Conservation (phyloP, 805 yeast species). For the Candida nanaspora region DNA sequence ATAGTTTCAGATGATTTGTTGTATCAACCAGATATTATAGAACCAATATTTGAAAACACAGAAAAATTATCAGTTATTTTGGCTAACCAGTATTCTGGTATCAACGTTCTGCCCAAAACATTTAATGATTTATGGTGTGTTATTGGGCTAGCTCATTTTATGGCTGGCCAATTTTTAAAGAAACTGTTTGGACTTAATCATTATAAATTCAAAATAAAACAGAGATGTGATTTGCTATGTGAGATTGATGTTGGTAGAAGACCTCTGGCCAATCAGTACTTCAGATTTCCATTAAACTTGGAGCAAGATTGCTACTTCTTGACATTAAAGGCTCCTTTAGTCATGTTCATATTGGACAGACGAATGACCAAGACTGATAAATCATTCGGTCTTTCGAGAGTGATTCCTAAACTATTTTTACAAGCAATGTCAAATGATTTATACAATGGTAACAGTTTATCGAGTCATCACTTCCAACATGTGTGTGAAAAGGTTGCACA, state of each 20-base stretch:
- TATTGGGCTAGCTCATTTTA: conserved; percentile 74
- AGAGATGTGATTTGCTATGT: conserved; percentile 58
- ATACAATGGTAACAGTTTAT: conserved; percentile 62
- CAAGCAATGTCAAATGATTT: conserved; percentile 96
- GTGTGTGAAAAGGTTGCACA: conserved; percentile 95
- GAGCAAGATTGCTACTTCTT: conserved; percentile 62
- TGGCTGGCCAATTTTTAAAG: conserved; percentile 67
- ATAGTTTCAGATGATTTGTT: conserved; percentile 53
- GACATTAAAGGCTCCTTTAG: conserved; percentile 76
- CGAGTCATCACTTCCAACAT: conserved; percentile 80
- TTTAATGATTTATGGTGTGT: conserved; percentile 86
- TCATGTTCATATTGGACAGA: conserved; percentile 74
- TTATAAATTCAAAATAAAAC: conserved; percentile 62
- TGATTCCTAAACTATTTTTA: conserved; percentile 80
- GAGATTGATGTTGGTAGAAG: conserved; percentile 70
- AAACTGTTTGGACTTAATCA: conserved; percentile 80
- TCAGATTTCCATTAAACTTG: conserved; percentile 52
- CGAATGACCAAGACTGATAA: conserved; percentile 96
- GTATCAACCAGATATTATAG: conserved; percentile 69
- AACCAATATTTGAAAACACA: conserved; percentile 67
- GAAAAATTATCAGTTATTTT: conserved; percentile 61
- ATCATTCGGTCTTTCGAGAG: conserved; percentile 86
- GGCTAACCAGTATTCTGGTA: conserved; percentile 90
- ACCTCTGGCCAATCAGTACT: conserved; percentile 70
- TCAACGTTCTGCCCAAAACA: conserved; percentile 75